A percentile compares a stretch with the other conserved stretches of the same genome.
These are phyloP conservation scores for Oryza glaberrima DNA, from an alignment of 176 grass and related monocot species.

Conservation along the genomic window DNA sequence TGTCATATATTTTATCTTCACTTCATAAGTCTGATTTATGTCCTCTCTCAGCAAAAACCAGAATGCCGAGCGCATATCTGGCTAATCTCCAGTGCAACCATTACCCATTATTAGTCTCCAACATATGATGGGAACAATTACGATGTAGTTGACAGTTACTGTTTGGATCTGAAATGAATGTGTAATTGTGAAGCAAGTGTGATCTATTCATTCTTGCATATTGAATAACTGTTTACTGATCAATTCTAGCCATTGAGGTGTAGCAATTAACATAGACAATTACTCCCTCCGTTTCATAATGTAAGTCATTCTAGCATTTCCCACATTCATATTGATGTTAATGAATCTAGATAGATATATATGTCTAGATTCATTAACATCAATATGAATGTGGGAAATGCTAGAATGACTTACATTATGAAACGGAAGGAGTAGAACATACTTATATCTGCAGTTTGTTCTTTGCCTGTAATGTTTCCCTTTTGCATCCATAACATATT, in stretches of 20 bases:
- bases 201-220: background rate
- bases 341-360: too few species aligned
- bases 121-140: background rate
- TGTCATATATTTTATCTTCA: background rate
- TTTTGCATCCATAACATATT: background rate
- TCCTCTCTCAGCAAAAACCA: background rate
- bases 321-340: too few species aligned
- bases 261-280: background rate
- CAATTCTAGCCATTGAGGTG: background rate
- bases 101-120: background rate
- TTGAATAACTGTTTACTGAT: background rate
- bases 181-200: background rate
- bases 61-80: background rate
- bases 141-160: background rate
- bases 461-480: background rate
- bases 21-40: background rate
- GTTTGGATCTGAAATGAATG: constrained; percentile 8
- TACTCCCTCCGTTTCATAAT: background rate
- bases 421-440: background rate
- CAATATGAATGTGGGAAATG: too few species aligned
- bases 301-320: too few species aligned
- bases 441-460: background rate
- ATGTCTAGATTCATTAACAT: too few species aligned
- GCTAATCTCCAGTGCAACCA: background rate
- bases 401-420: too few species aligned